Conservation (phyloP, 2,329 filamentous ascomycete genomes). For the Neofusicoccum parvum region DNA sequence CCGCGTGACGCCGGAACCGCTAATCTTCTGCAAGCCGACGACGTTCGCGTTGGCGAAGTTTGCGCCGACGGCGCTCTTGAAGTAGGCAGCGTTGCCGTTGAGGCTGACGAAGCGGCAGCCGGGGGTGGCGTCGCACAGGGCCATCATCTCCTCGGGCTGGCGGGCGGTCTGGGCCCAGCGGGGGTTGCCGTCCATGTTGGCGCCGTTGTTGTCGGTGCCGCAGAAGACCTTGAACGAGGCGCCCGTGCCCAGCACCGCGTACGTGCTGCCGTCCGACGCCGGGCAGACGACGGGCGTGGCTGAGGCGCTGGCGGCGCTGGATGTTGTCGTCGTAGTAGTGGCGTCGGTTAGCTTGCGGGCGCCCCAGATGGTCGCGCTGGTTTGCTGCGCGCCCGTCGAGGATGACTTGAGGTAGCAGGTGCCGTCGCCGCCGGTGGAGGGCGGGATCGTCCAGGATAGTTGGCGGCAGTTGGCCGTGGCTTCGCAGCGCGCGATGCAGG, state of each 20-base stretch:
- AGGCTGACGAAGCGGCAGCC: neutral
- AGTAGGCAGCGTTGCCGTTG: conserved; percentile 5
- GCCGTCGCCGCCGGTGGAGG: neutral
- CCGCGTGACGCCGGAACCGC: neutral
- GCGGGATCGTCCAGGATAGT: conserved; percentile 25
- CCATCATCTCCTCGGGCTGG: neutral
- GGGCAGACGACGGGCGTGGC: neutral
- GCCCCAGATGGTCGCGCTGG: conserved; percentile 12
- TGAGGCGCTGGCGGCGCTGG: neutral
- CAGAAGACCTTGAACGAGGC: neutral
- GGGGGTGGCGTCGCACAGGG: neutral
- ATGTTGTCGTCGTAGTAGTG: neutral
- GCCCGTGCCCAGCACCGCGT: neutral
- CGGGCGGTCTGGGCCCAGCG: neutral
- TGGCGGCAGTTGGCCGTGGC: conserved; percentile 27
- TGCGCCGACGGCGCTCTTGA: neutral
- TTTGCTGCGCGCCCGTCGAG: neutral
- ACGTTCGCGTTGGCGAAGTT: neutral
- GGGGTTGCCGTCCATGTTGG: conserved; percentile 10
- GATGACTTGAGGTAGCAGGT: conserved; percentile 17
- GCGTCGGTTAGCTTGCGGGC: conserved; percentile 7
- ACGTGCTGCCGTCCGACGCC: neutral
- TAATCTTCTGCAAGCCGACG: neutral
- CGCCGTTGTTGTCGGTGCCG: neutral
- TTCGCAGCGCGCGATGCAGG: conserved; percentile 30